These are phyloP conservation scores for Rhodamnia rubescens DNA, from an alignment of 345 rosid genomes.

Conservation along the genomic window DNA sequence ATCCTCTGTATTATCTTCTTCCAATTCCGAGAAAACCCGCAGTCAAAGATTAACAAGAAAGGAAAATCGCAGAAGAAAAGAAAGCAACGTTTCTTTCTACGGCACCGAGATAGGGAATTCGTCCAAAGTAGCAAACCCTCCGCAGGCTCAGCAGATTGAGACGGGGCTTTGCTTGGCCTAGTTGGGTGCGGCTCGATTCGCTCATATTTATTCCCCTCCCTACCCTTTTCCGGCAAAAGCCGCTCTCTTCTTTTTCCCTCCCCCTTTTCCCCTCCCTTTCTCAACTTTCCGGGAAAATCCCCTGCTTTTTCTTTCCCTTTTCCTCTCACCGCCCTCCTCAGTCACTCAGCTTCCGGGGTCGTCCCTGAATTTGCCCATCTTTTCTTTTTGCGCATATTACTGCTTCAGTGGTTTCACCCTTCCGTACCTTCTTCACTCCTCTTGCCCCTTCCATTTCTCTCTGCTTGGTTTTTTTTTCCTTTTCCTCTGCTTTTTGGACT, in stretches of 20 bases:
- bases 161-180: not conserved
- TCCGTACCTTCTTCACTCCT: not conserved
- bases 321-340: not conserved
- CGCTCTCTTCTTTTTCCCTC: not conserved
- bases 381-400: not conserved
- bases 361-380: not conserved
- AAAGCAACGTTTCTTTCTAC: not conserved
- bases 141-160: not conserved
- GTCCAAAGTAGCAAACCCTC: not conserved
- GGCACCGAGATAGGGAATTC: not conserved
- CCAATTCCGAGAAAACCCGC: not conserved
- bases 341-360: not conserved
- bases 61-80: not conserved
- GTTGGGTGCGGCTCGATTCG: not conserved
- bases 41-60: not conserved
- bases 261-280: not conserved
- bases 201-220: not conserved
- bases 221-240: not conserved
- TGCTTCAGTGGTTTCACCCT: not conserved
- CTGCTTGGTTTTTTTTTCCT: not conserved
- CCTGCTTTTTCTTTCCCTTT: not conserved
- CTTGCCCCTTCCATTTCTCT: not conserved
- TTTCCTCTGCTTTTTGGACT: slow-evolving; percentile 34
- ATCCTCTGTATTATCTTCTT: not conserved
- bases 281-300: not conserved